Evolutionary conservation across 2,329 filamentous ascomycete genomes (phyloP), one percentile per base, ranked within the genome.

Genomic region (Aureobasidium mangrovei): DNA sequence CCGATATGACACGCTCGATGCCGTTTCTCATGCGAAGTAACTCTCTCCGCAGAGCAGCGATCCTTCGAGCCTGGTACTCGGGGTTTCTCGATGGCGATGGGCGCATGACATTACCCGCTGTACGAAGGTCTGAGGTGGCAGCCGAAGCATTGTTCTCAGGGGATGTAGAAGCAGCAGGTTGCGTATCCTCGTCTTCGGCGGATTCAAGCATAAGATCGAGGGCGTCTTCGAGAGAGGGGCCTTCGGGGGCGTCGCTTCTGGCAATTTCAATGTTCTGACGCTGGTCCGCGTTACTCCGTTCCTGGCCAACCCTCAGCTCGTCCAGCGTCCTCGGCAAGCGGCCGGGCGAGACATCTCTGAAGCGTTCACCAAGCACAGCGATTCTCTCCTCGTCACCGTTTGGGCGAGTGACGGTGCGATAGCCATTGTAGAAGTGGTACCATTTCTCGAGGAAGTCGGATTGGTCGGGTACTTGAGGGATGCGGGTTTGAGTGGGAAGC

Each of bases 401-500:
- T 26, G 69, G 61, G 24, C 62, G 63, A 51, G 42, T 64, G 2
- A 70, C 67, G 7, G 70, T 64, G 40, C 74, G 63, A 56, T 72
- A 76, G 32, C 75, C 75, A 53, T 68, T 68, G 59, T 77, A 70
- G 57, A 74, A 77, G 49, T 77, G 74, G 59, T 72, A 75, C 75
- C 75, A 77, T 33, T 67, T 62, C 18, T 69, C 60, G 7, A 77
- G 59, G 53, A 77, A 77, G 12, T 66, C 70, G 32, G 63, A 65
- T 63, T 76, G 74, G 58, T 76, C 72, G 7, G 75, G 75, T 29
- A 69, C 64, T 18, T 72, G 64, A 8, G 75, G 75, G 40, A 77
- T 72, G 12, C 70, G 66, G 7, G 75, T 75, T 56, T 75, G 70
- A 2, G 64, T 65, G 1, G 69, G 65, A n/a, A 68, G 62, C 28